Conservation (phyloP, 192 early-diverging fungal genomes). For the Coemansia sp. region DNA sequence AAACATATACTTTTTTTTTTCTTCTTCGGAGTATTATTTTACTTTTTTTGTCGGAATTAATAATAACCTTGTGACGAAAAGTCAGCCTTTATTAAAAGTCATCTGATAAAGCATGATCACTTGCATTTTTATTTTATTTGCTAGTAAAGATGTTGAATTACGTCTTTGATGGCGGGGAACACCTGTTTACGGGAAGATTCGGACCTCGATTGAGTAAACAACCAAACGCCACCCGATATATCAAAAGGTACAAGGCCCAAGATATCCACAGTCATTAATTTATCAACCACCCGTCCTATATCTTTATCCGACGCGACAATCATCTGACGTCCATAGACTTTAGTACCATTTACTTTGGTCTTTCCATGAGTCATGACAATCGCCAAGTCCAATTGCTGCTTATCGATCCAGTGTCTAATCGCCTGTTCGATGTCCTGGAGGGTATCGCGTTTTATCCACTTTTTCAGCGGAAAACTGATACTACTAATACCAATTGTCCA, state of each 20-base stretch:
- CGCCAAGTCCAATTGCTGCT: conserved; percentile 36
- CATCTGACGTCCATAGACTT: conserved; percentile 45
- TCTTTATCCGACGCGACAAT: conserved; percentile 19
- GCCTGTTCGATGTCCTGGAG: conserved; percentile 20
- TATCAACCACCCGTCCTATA: conserved; percentile 12
- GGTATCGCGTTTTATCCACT: conserved; percentile 56
- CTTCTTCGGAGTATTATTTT: too few species aligned
- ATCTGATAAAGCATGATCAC: conserved; percentile 1
- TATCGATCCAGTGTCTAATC: conserved; percentile 22
- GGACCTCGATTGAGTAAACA: conserved; percentile 28
- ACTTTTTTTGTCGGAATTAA: conserved; percentile 3
- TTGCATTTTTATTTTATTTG: neutral
- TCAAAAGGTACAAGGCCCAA: conserved; percentile 10
- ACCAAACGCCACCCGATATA: neutral
- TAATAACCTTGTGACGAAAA: neutral
- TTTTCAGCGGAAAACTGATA: conserved; percentile 36
- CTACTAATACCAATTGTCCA: conserved; percentile 56
- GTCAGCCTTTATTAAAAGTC: neutral
- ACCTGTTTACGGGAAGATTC: conserved; percentile 52
- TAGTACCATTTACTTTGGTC: conserved; percentile 23
- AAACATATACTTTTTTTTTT: too few species aligned
- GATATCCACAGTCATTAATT: conserved; percentile 2
- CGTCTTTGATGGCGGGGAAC: conserved; percentile 37
- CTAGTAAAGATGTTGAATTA: conserved; percentile 20
- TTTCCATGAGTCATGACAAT: conserved; percentile 57